Conservation (phyloP, 176 grass and related monocot genomes). For the Oryza brachyantha region DNA sequence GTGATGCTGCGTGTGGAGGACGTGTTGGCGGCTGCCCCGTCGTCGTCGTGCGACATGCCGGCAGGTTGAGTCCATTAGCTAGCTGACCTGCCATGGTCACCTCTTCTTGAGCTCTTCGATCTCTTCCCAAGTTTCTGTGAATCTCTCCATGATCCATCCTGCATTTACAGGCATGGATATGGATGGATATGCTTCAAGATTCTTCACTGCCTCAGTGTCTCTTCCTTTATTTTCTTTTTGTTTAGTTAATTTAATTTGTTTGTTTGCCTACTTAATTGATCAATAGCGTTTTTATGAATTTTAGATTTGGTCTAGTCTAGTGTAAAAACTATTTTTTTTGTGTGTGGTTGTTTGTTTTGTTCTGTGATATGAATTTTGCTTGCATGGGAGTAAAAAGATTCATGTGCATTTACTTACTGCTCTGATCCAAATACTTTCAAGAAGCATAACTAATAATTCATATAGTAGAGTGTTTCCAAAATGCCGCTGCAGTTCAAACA, state of each 20-base stretch:
- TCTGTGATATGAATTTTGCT: too few relatives aligned
- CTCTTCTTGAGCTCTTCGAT: too few relatives aligned
- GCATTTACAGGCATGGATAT: background rate
- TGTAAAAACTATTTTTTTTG: too few relatives aligned
- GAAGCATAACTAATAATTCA: too few relatives aligned
- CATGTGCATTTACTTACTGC: too few relatives aligned
- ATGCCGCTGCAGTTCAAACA: background rate
- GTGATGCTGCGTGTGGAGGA: slow-evolving; percentile 13
- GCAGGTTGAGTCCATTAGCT: slow-evolving; percentile 41
- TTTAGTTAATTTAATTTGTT: background rate
- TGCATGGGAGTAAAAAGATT: too few relatives aligned
- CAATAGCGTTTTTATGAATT: background rate
- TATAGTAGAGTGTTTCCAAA: background rate
- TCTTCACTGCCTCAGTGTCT: background rate
- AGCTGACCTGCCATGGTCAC: too few relatives aligned
- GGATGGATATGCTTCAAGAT: background rate
- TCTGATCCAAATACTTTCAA: too few relatives aligned
- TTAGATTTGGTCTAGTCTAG: too few relatives aligned
- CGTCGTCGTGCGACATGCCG: background rate
- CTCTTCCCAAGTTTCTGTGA: too few relatives aligned
- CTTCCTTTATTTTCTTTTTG: background rate
- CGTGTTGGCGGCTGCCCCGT: background rate
- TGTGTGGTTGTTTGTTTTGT: too few relatives aligned
- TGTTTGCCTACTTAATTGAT: background rate
- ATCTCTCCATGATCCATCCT: too few relatives aligned